These are phyloP conservation scores for Penicillium paradoxum DNA, from an alignment of 495 filamentous ascomycete genomes.

Conservation along the genomic window DNA sequence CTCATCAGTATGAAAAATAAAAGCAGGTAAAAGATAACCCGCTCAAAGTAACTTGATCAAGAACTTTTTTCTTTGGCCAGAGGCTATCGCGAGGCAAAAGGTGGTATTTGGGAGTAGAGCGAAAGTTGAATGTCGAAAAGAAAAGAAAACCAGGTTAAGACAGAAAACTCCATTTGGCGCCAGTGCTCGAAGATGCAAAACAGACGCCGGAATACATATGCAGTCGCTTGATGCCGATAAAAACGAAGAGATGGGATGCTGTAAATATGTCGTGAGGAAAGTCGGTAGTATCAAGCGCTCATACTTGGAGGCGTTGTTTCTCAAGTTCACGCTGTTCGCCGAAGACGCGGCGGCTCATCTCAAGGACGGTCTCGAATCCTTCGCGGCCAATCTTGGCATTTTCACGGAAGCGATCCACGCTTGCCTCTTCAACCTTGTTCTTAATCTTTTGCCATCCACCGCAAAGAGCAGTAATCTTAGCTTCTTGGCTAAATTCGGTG, in stretches of 20 bases:
- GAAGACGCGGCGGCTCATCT: conserved; percentile 90
- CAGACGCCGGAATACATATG: conserved; percentile 30
- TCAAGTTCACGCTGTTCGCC: conserved; percentile 77
- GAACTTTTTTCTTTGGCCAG: conserved; percentile 20
- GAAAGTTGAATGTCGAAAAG: conserved; percentile 4
- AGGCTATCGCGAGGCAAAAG: conserved; percentile 13
- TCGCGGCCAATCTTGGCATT: conserved; percentile 86
- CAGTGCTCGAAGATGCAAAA: conserved; percentile 28
- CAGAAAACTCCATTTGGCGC: conserved; percentile 26
- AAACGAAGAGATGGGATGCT: conserved; percentile 7
- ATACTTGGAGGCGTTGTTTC: conserved; percentile 23
- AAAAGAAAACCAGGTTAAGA: conserved; percentile 1
- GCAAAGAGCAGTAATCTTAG: conserved; percentile 87
- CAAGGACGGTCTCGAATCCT: conserved; percentile 89
- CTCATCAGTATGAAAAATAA: background rate
- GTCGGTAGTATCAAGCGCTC: background rate
- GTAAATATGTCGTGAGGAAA: background rate
- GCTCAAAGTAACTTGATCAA: conserved; percentile 10
- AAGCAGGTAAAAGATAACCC: background rate
- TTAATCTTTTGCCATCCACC: conserved; percentile 95
- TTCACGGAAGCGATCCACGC: conserved; percentile 80
- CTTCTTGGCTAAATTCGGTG: conserved; percentile 81
- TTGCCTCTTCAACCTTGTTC: conserved; percentile 87
- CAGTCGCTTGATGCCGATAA: conserved; percentile 31
- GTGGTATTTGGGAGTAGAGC: conserved; percentile 14